Conservation (phyloP, 495 filamentous ascomycete species). For the Polyplosphaeria fusca region DNA sequence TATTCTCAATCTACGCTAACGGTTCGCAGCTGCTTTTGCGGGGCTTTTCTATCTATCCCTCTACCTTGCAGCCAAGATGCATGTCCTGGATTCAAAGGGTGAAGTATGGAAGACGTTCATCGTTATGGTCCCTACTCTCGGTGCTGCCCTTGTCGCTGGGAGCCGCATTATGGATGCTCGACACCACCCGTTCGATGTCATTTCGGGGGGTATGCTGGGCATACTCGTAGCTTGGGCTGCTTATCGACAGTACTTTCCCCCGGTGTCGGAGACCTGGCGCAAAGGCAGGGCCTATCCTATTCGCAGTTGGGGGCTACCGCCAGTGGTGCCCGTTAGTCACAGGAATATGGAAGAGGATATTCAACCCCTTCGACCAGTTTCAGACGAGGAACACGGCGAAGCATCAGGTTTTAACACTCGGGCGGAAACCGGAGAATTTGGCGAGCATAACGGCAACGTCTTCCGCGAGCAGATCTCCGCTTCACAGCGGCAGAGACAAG, state of each 20-base stretch:
- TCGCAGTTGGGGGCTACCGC: constrained; percentile 52
- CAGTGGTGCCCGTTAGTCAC: constrained; percentile 18
- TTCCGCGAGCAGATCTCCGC: constrained; percentile 34
- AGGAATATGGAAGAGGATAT: constrained; percentile 18
- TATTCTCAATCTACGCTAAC: constrained; percentile 15
- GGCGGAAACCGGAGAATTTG: constrained; percentile 8
- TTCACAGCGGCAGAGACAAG: constrained; percentile 28
- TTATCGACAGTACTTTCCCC: constrained; percentile 46
- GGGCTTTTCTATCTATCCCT: constrained; percentile 78
- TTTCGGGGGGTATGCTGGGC: constrained; percentile 58
- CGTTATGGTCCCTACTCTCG: constrained; percentile 59
- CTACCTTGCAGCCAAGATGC: constrained; percentile 55
- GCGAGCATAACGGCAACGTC: constrained; percentile 30
- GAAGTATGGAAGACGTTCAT: constrained; percentile 72
- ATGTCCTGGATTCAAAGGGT: constrained; percentile 63
- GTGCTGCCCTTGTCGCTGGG: constrained; percentile 54
- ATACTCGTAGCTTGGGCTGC: constrained; percentile 39
- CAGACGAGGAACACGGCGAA: constrained; percentile 26
- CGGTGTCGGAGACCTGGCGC: constrained; percentile 53
- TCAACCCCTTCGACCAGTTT: constrained; percentile 16
- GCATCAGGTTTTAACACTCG: constrained; percentile 19
- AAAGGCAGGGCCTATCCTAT: constrained; percentile 64
- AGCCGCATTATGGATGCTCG: constrained; percentile 71
- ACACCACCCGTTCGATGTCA: constrained; percentile 86
- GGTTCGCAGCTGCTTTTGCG: constrained; percentile 58